Percentiles rank a stretch among this genome's conserved stretches.
Conservation (phyloP, 768 basidiomycete genomes). For the Calocybe cyanea region DNA sequence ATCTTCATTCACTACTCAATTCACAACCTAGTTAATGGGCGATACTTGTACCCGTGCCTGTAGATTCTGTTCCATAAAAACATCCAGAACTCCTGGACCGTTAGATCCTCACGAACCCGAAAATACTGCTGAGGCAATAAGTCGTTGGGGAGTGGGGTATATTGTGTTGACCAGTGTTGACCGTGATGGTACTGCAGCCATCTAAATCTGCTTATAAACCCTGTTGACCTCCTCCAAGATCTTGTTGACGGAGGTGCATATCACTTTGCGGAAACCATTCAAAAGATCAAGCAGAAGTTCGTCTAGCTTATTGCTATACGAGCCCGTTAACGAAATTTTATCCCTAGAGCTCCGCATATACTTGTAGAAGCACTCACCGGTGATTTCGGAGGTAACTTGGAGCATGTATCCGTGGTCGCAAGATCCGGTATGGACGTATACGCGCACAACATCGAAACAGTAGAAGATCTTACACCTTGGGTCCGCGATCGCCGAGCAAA, state of each 20-base stretch:
- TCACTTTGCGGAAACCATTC: constrained; percentile 95
- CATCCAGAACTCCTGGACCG: constrained; percentile 81
- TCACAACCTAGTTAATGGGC: constrained; percentile 81
- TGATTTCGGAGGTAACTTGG: constrained; percentile 81
- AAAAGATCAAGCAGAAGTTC: constrained; percentile 93
- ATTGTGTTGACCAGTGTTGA: constrained; percentile 97
- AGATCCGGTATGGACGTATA: constrained; percentile 95
- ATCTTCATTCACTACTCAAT: constrained; percentile 6
- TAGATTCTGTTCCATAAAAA: constrained; percentile 96
- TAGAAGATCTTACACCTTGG: constrained; percentile 89
- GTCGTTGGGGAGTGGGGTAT: constrained; percentile 96
- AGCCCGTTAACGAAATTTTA: constrained; percentile 6
- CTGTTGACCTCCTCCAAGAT: constrained; percentile 44
- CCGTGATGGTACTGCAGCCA: constrained; percentile 73
- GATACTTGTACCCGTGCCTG: constrained; percentile 98
- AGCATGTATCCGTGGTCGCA: constrained; percentile 79
- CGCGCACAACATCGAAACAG: constrained; percentile 96
- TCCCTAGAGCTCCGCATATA: constrained; percentile 81
- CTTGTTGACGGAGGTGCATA: constrained; percentile 87
- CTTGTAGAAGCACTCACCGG: constrained; percentile 96
- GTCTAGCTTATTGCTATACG: constrained; percentile 13
- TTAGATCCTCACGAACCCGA: constrained; percentile 96
- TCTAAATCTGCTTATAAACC: not conserved
- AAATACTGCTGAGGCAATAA: constrained; percentile 96
- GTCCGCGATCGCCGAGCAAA: constrained; percentile 94